Conservation (phyloP, 805 yeast species). For the Candida oleophila region DNA sequence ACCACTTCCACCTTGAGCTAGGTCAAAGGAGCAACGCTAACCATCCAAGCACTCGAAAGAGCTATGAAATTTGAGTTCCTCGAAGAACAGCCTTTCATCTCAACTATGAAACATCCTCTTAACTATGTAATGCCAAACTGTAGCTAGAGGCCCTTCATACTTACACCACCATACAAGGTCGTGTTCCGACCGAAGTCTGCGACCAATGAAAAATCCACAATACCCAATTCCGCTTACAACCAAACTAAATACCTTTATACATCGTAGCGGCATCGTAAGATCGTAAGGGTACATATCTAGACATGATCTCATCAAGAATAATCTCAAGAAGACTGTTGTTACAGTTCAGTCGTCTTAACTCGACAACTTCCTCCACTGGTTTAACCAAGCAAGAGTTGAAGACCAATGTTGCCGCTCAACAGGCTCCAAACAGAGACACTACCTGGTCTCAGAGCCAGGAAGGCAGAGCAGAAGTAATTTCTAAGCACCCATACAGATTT, state of each 20-base stretch:
- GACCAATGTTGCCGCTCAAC: conserved; percentile 37
- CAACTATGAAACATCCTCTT: not conserved
- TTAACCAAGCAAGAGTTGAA: conserved; percentile 23
- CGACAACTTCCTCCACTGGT: conserved; percentile 17
- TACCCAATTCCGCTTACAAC: not conserved
- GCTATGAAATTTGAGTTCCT: not conserved
- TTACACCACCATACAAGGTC: not conserved
- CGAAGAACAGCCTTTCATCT: not conserved
- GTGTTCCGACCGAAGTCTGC: not conserved
- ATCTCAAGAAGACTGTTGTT: conserved; percentile 1
- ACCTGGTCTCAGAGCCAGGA: conserved; percentile 75
- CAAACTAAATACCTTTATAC: not conserved
- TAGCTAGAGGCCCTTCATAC: not conserved
- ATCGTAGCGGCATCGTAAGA: too few species aligned
- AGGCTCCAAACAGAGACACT: conserved; percentile 72
- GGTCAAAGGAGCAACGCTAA: too few species aligned
- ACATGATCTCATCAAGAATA: conserved; percentile 1
- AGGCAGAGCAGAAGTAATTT: conserved; percentile 54
- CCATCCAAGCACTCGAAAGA: too few species aligned
- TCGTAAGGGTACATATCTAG: not conserved
- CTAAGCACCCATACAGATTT: conserved; percentile 57
- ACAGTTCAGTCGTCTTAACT: conserved; percentile 6
- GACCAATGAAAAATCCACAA: conserved; percentile 4
- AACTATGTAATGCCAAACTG: not conserved
- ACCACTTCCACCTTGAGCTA: too few species aligned